Conservation (phyloP, 352 stramenopile species). For the Discostella stelligera region DNA sequence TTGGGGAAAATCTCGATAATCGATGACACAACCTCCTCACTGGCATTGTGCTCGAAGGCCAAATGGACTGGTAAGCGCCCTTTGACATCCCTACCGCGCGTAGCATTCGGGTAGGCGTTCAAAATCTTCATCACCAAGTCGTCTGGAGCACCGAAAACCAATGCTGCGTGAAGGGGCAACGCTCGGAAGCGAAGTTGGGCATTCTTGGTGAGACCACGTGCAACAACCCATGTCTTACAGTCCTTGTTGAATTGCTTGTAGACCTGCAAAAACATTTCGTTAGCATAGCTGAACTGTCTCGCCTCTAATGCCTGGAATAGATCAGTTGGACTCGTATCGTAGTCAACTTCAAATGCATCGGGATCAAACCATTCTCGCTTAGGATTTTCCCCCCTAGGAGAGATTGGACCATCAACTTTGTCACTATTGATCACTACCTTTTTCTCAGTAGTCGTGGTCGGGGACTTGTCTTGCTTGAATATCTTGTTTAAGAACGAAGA, state of each 20-base stretch:
- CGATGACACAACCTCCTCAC: slow-evolving; percentile 24
- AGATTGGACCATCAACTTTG: neutral
- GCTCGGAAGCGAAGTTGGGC: slow-evolving; percentile 39
- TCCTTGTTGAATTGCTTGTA: slow-evolving; percentile 39
- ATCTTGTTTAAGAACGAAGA: neutral
- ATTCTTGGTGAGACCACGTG: slow-evolving; percentile 29
- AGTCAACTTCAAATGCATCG: slow-evolving; percentile 40
- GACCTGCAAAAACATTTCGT: slow-evolving; percentile 21
- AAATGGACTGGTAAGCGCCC: slow-evolving; percentile 47
- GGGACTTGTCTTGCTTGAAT: slow-evolving; percentile 4
- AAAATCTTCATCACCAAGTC: slow-evolving; percentile 44
- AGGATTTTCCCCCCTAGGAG: slow-evolving; percentile 3
- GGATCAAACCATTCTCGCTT: slow-evolving; percentile 50
- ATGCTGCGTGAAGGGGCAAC: slow-evolving; percentile 39
- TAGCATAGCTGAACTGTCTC: slow-evolving; percentile 38
- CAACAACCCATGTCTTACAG: slow-evolving; percentile 51
- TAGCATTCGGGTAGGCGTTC: slow-evolving; percentile 38
- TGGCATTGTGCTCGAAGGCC: slow-evolving; percentile 41
- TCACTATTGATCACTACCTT: neutral
- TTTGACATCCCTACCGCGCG: slow-evolving; percentile 46
- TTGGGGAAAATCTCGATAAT: slow-evolving; percentile 49
- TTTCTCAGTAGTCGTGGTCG: neutral
- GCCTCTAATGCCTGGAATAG: slow-evolving; percentile 51
- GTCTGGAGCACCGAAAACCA: slow-evolving; percentile 44
- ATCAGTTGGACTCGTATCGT: slow-evolving; percentile 51